Percentiles rank a stretch among this genome's conserved stretches.
phyloP scores from a whole-genome alignment of 2,329 filamentous ascomycete genomes.

The Verticillium tricorpus region DNA sequence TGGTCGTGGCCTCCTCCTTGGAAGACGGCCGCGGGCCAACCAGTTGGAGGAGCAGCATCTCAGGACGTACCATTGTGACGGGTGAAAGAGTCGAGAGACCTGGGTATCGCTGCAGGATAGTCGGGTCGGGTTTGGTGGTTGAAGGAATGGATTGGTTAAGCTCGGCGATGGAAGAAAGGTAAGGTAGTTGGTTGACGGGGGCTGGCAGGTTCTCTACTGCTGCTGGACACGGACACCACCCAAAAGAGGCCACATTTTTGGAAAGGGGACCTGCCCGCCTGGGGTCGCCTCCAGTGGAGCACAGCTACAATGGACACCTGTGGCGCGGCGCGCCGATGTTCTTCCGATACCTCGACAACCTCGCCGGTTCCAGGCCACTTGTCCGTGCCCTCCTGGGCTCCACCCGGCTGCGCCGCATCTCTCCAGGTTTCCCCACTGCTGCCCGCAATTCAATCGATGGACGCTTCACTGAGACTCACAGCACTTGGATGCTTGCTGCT shows the following conservation, averaged over 20 bases:
- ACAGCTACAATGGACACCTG: neutral
- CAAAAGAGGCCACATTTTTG: conserved; percentile 6
- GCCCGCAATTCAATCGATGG: neutral
- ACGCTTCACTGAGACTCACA: neutral
- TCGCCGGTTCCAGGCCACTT: neutral
- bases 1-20: neutral
- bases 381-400: neutral
- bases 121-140: conserved; percentile 2
- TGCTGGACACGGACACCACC: neutral
- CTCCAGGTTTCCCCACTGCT: neutral
- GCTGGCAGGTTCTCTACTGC: neutral
- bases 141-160: conserved; percentile 1
- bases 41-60: neutral
- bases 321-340: neutral
- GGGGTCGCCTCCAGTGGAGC: neutral
- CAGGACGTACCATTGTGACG: conserved; percentile 1
- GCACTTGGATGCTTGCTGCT: neutral
- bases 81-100: neutral
- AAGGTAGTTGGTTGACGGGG: neutral
- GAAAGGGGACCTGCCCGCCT: conserved; percentile 1
- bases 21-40: neutral
- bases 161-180: neutral
- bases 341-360: neutral
- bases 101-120: conserved; percentile 29
- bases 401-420: neutral